Conservation (phyloP, 2,329 filamentous ascomycete species). For the Graphiopsis chlorocephala region DNA sequence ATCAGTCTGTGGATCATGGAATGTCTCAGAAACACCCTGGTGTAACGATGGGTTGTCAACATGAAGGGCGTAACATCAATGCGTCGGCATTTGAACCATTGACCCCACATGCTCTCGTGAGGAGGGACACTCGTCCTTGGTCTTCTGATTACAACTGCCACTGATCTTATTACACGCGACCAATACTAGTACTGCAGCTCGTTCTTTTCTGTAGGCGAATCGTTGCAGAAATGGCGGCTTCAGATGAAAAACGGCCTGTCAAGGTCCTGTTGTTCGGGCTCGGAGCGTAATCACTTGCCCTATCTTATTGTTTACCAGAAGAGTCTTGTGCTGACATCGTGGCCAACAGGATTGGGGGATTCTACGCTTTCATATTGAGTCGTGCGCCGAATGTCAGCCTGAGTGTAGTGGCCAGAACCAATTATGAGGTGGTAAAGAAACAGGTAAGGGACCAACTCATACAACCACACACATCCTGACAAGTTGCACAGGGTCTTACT, state of each 20-base stretch:
- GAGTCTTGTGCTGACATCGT: slow-evolving; percentile 27
- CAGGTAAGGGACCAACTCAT: slow-evolving; percentile 33
- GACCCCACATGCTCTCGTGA: neutral
- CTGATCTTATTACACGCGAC: neutral
- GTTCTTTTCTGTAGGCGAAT: neutral
- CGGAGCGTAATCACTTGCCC: slow-evolving; percentile 45
- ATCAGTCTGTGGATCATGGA: neutral
- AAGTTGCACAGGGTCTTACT: slow-evolving; percentile 37
- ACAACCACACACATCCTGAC: neutral
- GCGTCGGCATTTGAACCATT: neutral
- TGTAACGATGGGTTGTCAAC: neutral
- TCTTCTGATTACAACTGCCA: neutral
- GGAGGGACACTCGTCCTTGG: neutral
- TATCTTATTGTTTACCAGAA: neutral
- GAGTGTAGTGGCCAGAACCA: slow-evolving; percentile 46
- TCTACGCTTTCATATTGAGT: slow-evolving; percentile 55
- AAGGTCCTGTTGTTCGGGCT: slow-evolving; percentile 52
- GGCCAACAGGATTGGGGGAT: slow-evolving; percentile 52
- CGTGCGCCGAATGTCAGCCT: slow-evolving; percentile 41
- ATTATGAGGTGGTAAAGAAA: slow-evolving; percentile 43
- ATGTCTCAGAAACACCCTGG: neutral
- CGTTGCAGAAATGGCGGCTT: neutral
- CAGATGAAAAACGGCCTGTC: neutral
- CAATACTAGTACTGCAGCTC: neutral
- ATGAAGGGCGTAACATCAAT: neutral